These are phyloP conservation scores for Furcasterigmium sp. DNA, from an alignment of 2,329 filamentous ascomycete species.

Conservation along the genomic window DNA sequence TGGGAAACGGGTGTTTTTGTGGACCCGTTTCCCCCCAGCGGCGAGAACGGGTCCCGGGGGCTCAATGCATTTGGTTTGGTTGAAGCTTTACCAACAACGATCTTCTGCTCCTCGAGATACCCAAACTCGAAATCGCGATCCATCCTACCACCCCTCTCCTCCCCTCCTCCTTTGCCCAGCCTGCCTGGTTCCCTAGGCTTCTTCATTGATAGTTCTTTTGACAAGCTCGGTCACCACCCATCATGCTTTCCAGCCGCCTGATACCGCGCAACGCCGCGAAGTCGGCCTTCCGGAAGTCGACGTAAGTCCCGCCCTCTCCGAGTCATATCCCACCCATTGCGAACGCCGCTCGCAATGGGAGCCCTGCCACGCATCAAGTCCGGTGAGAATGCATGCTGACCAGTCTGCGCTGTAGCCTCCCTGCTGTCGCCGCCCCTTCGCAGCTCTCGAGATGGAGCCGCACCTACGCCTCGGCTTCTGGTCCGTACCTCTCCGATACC, in stretches of 20 bases:
- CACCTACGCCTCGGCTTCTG: slow-evolving; percentile 53
- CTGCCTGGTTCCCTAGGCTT: neutral
- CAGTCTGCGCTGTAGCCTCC: slow-evolving; percentile 33
- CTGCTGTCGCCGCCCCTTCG: slow-evolving; percentile 39
- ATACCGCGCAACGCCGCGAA: slow-evolving; percentile 53
- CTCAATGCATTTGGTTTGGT: too few relatives aligned
- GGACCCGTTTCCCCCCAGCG: neutral
- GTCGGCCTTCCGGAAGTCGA: slow-evolving; percentile 50
- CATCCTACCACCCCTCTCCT: neutral
- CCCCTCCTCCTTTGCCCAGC: slow-evolving; percentile 7
- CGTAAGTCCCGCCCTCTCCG: slow-evolving; percentile 33
- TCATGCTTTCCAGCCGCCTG: slow-evolving; percentile 57
- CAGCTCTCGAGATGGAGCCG: slow-evolving; percentile 48
- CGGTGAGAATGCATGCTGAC: neutral
- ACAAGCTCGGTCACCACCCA: slow-evolving; percentile 17
- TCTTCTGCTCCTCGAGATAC: neutral
- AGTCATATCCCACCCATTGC: slow-evolving; percentile 5
- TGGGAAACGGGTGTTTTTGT: neutral
- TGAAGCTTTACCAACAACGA: neutral
- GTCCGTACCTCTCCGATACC: too few relatives aligned
- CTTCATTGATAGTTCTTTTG: neutral
- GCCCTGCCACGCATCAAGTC: too few relatives aligned
- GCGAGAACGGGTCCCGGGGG: neutral
- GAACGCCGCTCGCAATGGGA: too few relatives aligned
- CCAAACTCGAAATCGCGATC: neutral